Conservation (phyloP, 805 yeast genomes). For the Kregervanrija delftensis region DNA sequence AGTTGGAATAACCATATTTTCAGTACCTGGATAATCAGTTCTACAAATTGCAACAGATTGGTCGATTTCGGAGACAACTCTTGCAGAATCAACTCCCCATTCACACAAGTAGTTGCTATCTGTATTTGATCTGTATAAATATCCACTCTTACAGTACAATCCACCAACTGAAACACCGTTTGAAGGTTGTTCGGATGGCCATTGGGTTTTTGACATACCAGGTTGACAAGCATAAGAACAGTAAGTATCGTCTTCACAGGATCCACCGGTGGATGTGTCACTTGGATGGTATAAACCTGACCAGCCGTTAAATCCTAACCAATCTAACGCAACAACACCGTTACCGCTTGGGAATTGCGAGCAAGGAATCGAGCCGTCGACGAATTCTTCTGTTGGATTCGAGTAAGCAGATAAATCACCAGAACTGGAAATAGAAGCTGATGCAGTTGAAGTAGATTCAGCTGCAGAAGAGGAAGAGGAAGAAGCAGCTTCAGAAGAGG, state of each 20-base stretch:
- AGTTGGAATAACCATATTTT: slow-evolving; percentile 73
- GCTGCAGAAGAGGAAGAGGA: slow-evolving; percentile 18
- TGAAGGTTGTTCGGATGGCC: slow-evolving; percentile 63
- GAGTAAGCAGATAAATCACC: slow-evolving; percentile 49
- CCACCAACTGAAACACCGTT: slow-evolving; percentile 73
- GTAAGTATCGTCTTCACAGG: slow-evolving; percentile 61
- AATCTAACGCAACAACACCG: slow-evolving; percentile 58
- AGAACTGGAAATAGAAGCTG: slow-evolving; percentile 26
- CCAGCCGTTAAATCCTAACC: slow-evolving; percentile 54
- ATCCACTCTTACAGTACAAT: slow-evolving; percentile 50
- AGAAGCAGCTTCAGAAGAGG: slow-evolving; percentile 19
- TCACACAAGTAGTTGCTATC: slow-evolving; percentile 50
- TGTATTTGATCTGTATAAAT: slow-evolving; percentile 53
- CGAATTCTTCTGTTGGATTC: slow-evolving; percentile 46
- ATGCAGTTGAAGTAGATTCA: slow-evolving; percentile 13
- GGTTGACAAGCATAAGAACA: slow-evolving; percentile 76
- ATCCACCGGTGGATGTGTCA: slow-evolving; percentile 36
- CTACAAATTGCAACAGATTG: slow-evolving; percentile 61
- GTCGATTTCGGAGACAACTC: slow-evolving; percentile 42
- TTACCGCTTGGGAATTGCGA: slow-evolving; percentile 66
- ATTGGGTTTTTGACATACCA: slow-evolving; percentile 77
- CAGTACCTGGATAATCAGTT: slow-evolving; percentile 80
- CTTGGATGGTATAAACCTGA: slow-evolving; percentile 26
- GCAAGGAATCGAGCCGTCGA: slow-evolving; percentile 68
- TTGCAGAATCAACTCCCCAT: slow-evolving; percentile 54